A percentile compares a stretch with the other conserved stretches of the same genome.
phyloP scores from a whole-genome alignment of 2,329 filamentous ascomycete genomes.

The Colletotrichum sp. region DNA sequence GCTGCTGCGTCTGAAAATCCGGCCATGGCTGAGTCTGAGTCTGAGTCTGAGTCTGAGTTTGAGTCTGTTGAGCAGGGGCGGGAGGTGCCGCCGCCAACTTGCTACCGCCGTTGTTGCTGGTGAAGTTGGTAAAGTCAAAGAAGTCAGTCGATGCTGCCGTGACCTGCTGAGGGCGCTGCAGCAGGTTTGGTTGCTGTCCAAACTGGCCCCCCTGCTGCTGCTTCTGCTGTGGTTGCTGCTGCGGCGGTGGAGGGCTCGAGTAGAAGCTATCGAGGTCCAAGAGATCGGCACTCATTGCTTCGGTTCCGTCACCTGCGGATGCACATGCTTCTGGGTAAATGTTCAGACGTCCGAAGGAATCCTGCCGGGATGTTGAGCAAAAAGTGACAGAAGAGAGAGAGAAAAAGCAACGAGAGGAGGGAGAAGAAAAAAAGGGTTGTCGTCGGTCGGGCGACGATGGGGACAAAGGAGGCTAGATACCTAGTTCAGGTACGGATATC shows the following conservation, averaged over 20 bases:
- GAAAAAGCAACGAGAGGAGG: not conserved
- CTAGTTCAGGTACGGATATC: not conserved
- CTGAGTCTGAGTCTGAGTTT: conserved; percentile 19
- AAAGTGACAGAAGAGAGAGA: not conserved
- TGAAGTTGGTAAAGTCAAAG: conserved; percentile 27
- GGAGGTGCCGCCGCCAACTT: not conserved
- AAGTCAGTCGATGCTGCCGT: conserved; percentile 28
- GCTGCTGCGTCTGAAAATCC: conserved; percentile 29
- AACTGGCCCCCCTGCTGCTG: conserved; percentile 6
- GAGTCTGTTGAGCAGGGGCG: conserved; percentile 8
- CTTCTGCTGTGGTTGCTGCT: conserved; percentile 27
- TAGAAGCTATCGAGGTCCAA: conserved; percentile 65
- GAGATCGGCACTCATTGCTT: conserved; percentile 67
- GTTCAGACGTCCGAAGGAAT: not conserved
- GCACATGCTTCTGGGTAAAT: not conserved
- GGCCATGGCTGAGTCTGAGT: conserved; percentile 34
- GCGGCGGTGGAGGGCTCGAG: conserved; percentile 31
- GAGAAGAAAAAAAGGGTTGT: not conserved
- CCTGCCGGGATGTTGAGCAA: not conserved
- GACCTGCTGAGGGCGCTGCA: conserved; percentile 18
- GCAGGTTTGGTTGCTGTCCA: conserved; percentile 21
- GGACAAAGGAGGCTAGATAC: conserved; percentile 16
- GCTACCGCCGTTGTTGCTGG: conserved; percentile 15
- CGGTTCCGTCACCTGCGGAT: conserved; percentile 17
- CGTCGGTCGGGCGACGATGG: not conserved